These are phyloP conservation scores for Acarospora socialis DNA, from an alignment of 2,329 filamentous ascomycete species.

Conservation along the genomic window DNA sequence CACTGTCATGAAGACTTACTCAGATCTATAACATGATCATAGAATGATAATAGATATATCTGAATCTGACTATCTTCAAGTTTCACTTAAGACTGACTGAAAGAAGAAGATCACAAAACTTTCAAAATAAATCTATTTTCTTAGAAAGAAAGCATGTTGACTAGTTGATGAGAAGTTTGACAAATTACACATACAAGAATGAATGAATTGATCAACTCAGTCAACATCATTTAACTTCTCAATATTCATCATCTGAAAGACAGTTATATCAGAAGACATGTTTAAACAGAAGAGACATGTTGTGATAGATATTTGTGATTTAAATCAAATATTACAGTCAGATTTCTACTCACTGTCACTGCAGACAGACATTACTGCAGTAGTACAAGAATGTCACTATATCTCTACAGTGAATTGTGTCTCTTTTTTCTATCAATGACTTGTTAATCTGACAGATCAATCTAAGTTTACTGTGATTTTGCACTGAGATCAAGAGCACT, in stretches of 20 bases:
- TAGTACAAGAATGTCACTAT: not conserved
- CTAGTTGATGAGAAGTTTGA: not conserved
- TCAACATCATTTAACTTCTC: not conserved
- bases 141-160: not conserved
- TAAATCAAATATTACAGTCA: constrained; percentile 1
- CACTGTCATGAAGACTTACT: too few species aligned
- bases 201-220: not conserved
- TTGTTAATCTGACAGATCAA: not conserved
- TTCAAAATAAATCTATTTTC: not conserved
- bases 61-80: not conserved
- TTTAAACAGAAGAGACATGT: constrained; percentile 1
- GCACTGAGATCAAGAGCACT: constrained; percentile 3
- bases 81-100: not conserved
- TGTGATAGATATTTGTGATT: constrained; percentile 2
- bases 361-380: not conserved
- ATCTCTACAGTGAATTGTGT: constrained; percentile 1
- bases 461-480: not conserved
- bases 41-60: too few species aligned
- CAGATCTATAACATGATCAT: too few species aligned
- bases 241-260: not conserved
- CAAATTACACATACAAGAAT: not conserved
- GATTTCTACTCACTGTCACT: not conserved
- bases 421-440: constrained; percentile 5
- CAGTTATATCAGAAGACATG: too few species aligned
- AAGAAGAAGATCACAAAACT: not conserved